phyloP scores from a whole-genome alignment of 2,329 filamentous ascomycete species.

The Pyricularia sp. region DNA sequence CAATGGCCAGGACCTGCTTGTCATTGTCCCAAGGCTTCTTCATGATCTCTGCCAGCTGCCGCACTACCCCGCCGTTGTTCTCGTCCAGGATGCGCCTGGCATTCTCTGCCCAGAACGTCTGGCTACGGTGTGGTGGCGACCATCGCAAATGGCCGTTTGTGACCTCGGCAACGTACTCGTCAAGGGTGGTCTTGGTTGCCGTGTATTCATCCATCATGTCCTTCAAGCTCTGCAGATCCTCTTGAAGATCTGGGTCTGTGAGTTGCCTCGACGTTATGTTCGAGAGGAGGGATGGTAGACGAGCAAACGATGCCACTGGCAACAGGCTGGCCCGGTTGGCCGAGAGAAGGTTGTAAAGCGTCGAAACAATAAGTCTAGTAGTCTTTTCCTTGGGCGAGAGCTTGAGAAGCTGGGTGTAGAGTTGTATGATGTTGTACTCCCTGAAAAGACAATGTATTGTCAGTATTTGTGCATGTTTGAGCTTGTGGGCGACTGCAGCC shows the following conservation, averaged over 20 bases:
- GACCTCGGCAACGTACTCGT: conserved; percentile 84
- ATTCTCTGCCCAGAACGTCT: conserved; percentile 87
- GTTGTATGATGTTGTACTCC: conserved; percentile 83
- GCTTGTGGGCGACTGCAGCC: neutral
- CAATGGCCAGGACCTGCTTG: conserved; percentile 83
- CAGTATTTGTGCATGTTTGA: neutral
- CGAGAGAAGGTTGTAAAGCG: conserved; percentile 74
- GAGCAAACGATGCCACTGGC: conserved; percentile 76
- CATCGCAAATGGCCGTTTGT: conserved; percentile 81
- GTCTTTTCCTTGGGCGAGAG: conserved; percentile 98
- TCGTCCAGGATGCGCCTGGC: conserved; percentile 78
- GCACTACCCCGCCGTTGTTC: conserved; percentile 68
- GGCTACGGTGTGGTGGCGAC: conserved; percentile 83
- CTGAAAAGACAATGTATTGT: conserved; percentile 30
- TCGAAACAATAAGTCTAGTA: conserved; percentile 81
- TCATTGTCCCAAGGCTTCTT: conserved; percentile 65
- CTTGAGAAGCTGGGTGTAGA: conserved; percentile 87
- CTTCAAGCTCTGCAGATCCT: conserved; percentile 51
- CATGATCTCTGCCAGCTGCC: conserved; percentile 79
- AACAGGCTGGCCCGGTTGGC: conserved; percentile 64
- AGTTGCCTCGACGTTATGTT: conserved; percentile 54
- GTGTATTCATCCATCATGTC: conserved; percentile 59
- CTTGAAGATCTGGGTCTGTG: conserved; percentile 53
- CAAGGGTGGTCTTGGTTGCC: conserved; percentile 67
- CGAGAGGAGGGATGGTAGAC: conserved; percentile 60